These are phyloP conservation scores for Closterium sp. DNA, from an alignment of 139 green algal genomes.

Conservation along the genomic window DNA sequence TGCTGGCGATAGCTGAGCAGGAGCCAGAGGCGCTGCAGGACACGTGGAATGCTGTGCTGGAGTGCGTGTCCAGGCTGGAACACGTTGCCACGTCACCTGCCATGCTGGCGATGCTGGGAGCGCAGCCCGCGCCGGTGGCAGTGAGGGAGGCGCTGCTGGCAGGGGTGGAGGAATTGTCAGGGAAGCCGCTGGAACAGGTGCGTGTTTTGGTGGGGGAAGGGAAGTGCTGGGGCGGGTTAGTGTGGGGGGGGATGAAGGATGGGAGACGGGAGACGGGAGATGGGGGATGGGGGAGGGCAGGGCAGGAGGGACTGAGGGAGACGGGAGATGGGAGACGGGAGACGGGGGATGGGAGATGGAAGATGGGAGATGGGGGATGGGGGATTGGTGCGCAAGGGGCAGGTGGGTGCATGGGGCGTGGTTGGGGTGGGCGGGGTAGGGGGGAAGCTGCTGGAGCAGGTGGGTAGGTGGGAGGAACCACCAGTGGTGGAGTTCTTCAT, in stretches of 20 bases:
- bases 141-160: conserved; percentile 25
- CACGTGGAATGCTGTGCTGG: conserved; percentile 45
- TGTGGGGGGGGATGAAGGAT: conserved; percentile 19
- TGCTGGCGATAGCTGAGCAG: conserved; percentile 37
- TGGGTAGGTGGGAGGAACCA: background rate
- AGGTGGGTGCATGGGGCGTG: background rate
- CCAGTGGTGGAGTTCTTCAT: conserved; percentile 88
- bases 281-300: no score
- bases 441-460: conserved; percentile 21
- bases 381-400: no score
- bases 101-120: conserved; percentile 2
- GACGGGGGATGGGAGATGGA: conserved; percentile 25
- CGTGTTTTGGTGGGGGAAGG: background rate
- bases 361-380: background rate
- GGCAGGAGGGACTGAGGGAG: no score
- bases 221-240: no score
- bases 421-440: conserved; percentile 1
- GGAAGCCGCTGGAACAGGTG: conserved; percentile 33
- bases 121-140: conserved; percentile 3
- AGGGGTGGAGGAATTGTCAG: conserved; percentile 25
- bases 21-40: conserved; percentile 38
- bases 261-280: background rate
- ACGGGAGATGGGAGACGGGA: conserved; percentile 5
- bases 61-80: conserved; percentile 45
- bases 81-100: conserved; percentile 32